These are phyloP conservation scores for Priceomyces fermenticarens DNA, from an alignment of 805 yeast species.

Conservation along the genomic window DNA sequence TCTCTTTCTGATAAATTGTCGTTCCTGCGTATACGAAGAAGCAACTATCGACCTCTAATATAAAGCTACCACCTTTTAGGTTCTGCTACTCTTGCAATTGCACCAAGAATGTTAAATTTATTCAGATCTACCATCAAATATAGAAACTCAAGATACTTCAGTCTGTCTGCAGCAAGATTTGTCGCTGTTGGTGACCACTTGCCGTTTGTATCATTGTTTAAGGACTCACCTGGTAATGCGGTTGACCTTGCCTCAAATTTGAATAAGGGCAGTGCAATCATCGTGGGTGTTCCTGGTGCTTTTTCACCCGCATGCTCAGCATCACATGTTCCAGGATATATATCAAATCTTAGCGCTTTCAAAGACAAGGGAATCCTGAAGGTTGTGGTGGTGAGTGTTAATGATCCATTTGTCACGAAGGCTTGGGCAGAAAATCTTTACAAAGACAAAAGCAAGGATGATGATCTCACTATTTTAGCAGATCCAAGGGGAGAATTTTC, in stretches of 20 bases:
- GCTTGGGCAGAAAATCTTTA: conserved; percentile 63
- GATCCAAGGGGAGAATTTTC: conserved; percentile 79
- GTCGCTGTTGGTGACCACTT: conserved; percentile 58
- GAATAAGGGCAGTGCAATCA: conserved; percentile 30
- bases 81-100: neutral
- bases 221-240: conserved; percentile 62
- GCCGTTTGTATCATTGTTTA: conserved; percentile 56
- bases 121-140: conserved; percentile 1
- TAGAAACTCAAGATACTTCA: conserved; percentile 16
- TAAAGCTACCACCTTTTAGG: neutral
- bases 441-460: conserved; percentile 16
- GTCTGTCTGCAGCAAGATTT: conserved; percentile 15
- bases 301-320: conserved; percentile 79
- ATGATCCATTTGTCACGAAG: conserved; percentile 80
- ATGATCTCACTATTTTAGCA: conserved; percentile 58
- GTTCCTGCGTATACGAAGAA: too few relatives aligned
- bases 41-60: neutral
- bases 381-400: conserved; percentile 71
- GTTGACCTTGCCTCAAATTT: conserved; percentile 52
- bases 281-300: conserved; percentile 56
- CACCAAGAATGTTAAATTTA: neutral
- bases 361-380: conserved; percentile 62
- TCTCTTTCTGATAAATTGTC: too few relatives aligned
- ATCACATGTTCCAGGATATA: conserved; percentile 71
- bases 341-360: conserved; percentile 50